Evolutionary conservation across 78 protist species (phyloP).

Genomic region (Dictyostelium capitatum): DNA sequence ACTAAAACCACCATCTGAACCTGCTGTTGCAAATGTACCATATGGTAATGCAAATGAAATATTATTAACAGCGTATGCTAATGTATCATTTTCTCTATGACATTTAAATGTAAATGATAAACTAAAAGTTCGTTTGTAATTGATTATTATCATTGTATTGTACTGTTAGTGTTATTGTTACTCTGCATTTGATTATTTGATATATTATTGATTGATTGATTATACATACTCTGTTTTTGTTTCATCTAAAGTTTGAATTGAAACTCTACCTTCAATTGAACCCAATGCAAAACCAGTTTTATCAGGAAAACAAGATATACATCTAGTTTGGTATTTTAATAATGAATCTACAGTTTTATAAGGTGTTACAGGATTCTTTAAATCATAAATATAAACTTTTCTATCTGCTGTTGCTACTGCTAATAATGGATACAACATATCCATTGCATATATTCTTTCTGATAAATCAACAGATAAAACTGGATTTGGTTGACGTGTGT

Average conservation of each 20-base stretch:
- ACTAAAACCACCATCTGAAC: conserved; percentile 93
- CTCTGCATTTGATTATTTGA: not conserved
- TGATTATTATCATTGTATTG: not conserved
- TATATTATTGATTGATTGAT: not conserved
- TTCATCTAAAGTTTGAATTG: conserved; percentile 87
- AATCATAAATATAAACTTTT: conserved; percentile 72
- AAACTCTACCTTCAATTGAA: conserved; percentile 96
- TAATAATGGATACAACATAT: conserved; percentile 49
- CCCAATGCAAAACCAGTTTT: conserved; percentile 92
- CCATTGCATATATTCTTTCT: conserved; percentile 85
- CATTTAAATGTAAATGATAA: conserved; percentile 94
- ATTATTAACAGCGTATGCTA: conserved; percentile 89
- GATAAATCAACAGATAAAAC: conserved; percentile 19
- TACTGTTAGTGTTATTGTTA: not conserved
- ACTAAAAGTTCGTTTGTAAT: not conserved
- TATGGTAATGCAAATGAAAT: conserved; percentile 88
- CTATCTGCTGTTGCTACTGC: conserved; percentile 90
- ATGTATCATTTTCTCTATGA: conserved; percentile 89
- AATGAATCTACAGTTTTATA: conserved; percentile 75
- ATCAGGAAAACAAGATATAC: conserved; percentile 85
- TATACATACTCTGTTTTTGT: conserved; percentile 53
- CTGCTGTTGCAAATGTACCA: conserved; percentile 95
- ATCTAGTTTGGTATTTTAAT: conserved; percentile 89
- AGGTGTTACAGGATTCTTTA: conserved; percentile 40
- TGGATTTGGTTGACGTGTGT: conserved; percentile 66